Percentiles rank a stretch among this genome's conserved stretches.
phyloP scores from a whole-genome alignment of 2,329 filamentous ascomycete species.

The Aureobasidium melanogenum region DNA sequence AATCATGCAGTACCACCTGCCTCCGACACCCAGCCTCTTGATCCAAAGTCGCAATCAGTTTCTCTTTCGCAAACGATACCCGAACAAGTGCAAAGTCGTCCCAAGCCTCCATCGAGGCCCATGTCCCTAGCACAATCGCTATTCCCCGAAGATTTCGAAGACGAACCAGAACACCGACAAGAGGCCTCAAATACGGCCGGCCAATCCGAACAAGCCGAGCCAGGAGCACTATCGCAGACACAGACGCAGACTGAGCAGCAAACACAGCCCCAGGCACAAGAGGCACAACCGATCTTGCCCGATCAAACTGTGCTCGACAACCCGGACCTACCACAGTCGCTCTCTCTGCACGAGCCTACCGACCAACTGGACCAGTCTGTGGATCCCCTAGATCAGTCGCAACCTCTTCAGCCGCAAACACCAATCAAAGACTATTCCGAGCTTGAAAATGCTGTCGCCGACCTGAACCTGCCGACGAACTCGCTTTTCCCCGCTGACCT shows the following conservation, averaged over 20 bases:
- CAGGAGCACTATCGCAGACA: neutral
- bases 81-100: neutral
- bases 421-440: slow-evolving; percentile 8
- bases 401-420: slow-evolving; percentile 1
- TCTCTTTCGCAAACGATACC: neutral
- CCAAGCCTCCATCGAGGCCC: neutral
- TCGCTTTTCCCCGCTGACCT: slow-evolving; percentile 5
- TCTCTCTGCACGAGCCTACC: neutral
- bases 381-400: neutral
- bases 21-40: neutral
- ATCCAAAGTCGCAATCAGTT: neutral
- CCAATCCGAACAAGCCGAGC: neutral
- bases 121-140: slow-evolving; percentile 9
- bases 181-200: neutral
- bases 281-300: neutral
- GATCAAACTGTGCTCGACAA: neutral
- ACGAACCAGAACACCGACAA: neutral
- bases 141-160: slow-evolving; percentile 3
- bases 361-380: neutral
- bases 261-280: slow-evolving; percentile 1
- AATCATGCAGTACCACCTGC: slow-evolving; percentile 6
- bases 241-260: slow-evolving; percentile 10
- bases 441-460: slow-evolving; percentile 7
- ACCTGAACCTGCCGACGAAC: slow-evolving; percentile 1
- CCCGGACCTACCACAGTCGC: neutral